Evolutionary conservation across 140 eudicot species (phyloP).

Genomic region (Stevia rebaudiana): DNA sequence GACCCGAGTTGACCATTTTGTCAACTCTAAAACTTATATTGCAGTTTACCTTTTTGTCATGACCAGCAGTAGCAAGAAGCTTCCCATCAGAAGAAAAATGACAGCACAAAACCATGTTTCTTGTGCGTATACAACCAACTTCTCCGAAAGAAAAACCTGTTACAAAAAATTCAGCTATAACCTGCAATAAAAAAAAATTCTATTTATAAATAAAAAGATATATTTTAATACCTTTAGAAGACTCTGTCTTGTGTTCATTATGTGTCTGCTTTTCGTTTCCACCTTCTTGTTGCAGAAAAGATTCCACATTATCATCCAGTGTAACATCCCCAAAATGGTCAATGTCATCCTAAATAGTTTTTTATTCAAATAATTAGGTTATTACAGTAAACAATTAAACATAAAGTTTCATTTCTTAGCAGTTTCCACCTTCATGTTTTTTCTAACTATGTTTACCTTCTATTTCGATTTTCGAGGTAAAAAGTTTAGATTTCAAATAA

Average conservation of each 20-base stretch:
- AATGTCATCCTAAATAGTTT: constrained; percentile 57
- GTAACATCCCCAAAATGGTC: constrained; percentile 84
- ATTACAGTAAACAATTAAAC: neutral
- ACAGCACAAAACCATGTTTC: constrained; percentile 87
- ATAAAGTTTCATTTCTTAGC: too few relatives aligned
- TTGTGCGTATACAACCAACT: constrained; percentile 79
- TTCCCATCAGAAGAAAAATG: constrained; percentile 98
- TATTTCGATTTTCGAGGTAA: too few relatives aligned
- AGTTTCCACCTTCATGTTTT: too few relatives aligned
- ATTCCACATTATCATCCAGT: constrained; percentile 82
- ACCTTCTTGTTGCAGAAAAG: constrained; percentile 85
- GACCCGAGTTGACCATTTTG: neutral
- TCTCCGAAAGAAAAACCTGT: constrained; percentile 90
- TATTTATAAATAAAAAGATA: neutral
- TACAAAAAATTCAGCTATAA: neutral
- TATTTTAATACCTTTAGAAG: constrained; percentile 56
- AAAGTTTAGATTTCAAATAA: too few relatives aligned
- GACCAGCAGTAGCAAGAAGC: constrained; percentile 93
- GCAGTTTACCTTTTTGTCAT: constrained; percentile 76
- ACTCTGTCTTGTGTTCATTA: constrained; percentile 66
- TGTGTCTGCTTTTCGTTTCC: constrained; percentile 67
- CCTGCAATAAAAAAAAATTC: neutral
- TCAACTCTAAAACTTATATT: neutral
- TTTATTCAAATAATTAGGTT: neutral
- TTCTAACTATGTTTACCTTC: too few relatives aligned